Evolutionary conservation across 768 basidiomycete species (phyloP).

Genomic region (Panaeolus cyanescens): DNA sequence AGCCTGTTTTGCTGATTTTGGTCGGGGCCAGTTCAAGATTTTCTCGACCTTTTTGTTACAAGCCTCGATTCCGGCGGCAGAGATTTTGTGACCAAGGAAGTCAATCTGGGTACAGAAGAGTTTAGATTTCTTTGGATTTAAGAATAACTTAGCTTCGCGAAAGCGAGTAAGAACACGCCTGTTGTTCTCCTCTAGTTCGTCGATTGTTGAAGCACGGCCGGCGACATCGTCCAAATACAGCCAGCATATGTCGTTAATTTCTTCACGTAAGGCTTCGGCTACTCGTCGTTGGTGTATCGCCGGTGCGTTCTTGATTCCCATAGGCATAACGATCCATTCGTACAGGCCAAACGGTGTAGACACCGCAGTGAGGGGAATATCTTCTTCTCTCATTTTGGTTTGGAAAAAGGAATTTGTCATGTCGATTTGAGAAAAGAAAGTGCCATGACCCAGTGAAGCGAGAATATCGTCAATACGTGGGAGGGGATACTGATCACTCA

Average conservation of each 20-base stretch:
- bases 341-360: slow-evolving; percentile 25
- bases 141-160: too few relatives aligned
- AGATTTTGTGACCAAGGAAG: slow-evolving; percentile 34
- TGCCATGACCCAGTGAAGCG: slow-evolving; percentile 31
- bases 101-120: slow-evolving; percentile 14
- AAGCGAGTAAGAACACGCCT: too few relatives aligned
- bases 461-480: slow-evolving; percentile 32
- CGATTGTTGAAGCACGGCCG: too few relatives aligned
- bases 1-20: slow-evolving; percentile 21
- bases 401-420: too few relatives aligned
- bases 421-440: slow-evolving; percentile 14
- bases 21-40: slow-evolving; percentile 27
- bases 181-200: too few relatives aligned
- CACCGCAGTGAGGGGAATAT: slow-evolving; percentile 7
- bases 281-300: slow-evolving; percentile 15
- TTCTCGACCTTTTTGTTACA: too few relatives aligned
- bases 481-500: slow-evolving; percentile 30
- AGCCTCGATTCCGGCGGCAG: slow-evolving; percentile 19
- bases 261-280: slow-evolving; percentile 13
- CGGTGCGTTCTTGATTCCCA: slow-evolving; percentile 25
- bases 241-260: too few relatives aligned
- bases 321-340: slow-evolving; percentile 34
- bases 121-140: neutral
- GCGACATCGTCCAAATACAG: too few relatives aligned
- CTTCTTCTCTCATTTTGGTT: too few relatives aligned